Base-by-base conservation (phyloP, 2,329 filamentous ascomycete genomes). In the Ustulina deusta region DNA sequence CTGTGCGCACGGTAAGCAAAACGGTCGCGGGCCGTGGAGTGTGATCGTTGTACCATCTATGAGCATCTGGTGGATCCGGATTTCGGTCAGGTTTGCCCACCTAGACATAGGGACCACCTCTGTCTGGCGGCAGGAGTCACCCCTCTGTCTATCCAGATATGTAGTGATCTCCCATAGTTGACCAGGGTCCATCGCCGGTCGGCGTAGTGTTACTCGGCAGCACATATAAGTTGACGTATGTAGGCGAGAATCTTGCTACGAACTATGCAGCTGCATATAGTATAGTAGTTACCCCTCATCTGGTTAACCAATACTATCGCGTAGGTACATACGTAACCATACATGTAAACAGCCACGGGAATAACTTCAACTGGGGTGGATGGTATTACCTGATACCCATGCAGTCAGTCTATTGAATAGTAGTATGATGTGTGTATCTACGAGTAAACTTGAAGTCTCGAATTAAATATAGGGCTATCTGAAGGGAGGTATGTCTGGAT, bases 1-100 rank as follows among this genome's bases (percentile, higher is more conserved):
- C 48, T 32, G 48, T 20, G 65, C 27, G 56, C 51, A 65, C 57
- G 65, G 65, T 65, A 58, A 68, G 65, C 44, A 52, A 40, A 51
- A 57, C 57, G 36, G 44, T 42, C 44, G 56, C 61, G 61, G 51
- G 56, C 61, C 61, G 61, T 51, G 51, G 52, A 25, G 65, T 62
- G 46, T 42, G 55, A 51, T 46, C 61, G 49, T 56, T 49, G 65
- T 29, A 65, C 65, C 65, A 48, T 25, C 15, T 58, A 48, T n/a
- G 57, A n/a, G 48, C 32, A 40, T 61, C 20, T 40, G 20, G 40
- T 65, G 65, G 65, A 49, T 65, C 61, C 29, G 57, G 51, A 54
- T 57, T 59, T 52, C 51, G 49, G 51, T 58, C 61, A 65, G 49
- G 48, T 51, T 32, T 34, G 36, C 54, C 54, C 54, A n/a, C 54